Percentiles rank a stretch among this genome's conserved stretches.
Evolutionary conservation across 2,329 filamentous ascomycete species (phyloP).

Genomic region (Thielaviopsis cerberus): DNA sequence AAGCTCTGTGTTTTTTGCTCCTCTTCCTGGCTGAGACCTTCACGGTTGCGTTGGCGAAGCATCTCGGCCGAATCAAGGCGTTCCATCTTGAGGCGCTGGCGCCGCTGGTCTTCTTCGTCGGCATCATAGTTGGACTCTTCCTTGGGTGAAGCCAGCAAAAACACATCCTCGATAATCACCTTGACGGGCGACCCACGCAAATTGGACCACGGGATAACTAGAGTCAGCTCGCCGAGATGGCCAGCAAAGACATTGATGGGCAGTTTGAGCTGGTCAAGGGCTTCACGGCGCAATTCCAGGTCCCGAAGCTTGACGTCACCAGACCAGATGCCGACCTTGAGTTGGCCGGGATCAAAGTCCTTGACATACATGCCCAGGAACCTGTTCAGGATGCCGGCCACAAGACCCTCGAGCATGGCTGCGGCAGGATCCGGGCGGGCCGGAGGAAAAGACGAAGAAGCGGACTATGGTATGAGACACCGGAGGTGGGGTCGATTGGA

Average conservation of each 20-base stretch:
- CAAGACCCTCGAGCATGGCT: constrained; percentile 84
- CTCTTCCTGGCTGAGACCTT: constrained; percentile 85
- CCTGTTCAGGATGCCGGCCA: constrained; percentile 92
- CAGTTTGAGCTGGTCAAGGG: constrained; percentile 87
- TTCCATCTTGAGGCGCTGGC: constrained; percentile 92
- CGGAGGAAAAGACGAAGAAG: neutral
- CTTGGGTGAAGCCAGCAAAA: constrained; percentile 81
- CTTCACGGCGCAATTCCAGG: constrained; percentile 81
- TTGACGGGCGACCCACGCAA: constrained; percentile 84
- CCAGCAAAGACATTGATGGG: constrained; percentile 94
- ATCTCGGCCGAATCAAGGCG: constrained; percentile 93
- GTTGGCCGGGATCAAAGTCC: constrained; percentile 94
- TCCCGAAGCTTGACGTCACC: constrained; percentile 91
- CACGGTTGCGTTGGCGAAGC: constrained; percentile 76
- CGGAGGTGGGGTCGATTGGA: neutral
- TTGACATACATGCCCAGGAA: constrained; percentile 99
- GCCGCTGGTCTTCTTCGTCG: constrained; percentile 73
- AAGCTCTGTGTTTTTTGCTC: constrained; percentile 97
- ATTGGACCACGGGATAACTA: constrained; percentile 96
- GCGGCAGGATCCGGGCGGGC: neutral
- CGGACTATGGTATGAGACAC: no score
- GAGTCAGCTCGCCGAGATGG: constrained; percentile 75
- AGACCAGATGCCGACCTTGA: constrained; percentile 98
- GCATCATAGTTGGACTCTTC: constrained; percentile 87
- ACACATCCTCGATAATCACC: constrained; percentile 92